A percentile compares a stretch with the other conserved stretches of the same genome.
Evolutionary conservation across 345 rosid genomes (phyloP).

Genomic region (Diplotaxis tenuifolia): DNA sequence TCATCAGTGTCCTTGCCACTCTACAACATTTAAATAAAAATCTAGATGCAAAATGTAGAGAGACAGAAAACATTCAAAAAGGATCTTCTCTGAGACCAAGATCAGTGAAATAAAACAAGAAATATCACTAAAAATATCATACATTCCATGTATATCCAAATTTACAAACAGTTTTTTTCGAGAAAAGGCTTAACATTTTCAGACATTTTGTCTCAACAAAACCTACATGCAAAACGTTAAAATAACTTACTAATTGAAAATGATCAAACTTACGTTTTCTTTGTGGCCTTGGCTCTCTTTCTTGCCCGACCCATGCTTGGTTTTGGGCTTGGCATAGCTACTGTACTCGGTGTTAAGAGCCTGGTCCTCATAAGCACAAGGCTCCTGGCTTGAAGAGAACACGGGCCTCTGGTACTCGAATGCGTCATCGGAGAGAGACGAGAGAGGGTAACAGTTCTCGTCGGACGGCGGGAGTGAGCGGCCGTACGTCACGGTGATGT

Average conservation of each 20-base stretch:
- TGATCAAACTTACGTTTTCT: conserved; percentile 55
- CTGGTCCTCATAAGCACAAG: conserved; percentile 63
- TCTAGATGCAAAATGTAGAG: no score
- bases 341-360: conserved; percentile 66
- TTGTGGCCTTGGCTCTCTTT: conserved; percentile 55
- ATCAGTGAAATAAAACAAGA: background rate
- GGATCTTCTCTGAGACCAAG: background rate
- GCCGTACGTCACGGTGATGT: no score
- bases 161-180: background rate
- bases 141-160: background rate
- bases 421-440: conserved; percentile 47
- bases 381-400: conserved; percentile 51
- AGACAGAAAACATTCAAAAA: no score
- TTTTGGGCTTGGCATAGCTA: conserved; percentile 60
- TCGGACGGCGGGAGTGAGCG: conserved; percentile 66
- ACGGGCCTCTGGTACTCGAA: conserved; percentile 69
- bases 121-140: background rate
- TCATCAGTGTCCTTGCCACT: conserved; percentile 3
- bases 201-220: no score
- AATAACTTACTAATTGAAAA: background rate
- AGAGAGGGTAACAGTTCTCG: conserved; percentile 61
- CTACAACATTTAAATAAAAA: conserved; percentile 1
- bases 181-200: no score
- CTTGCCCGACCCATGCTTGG: conserved; percentile 50
- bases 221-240: background rate